Conservation (phyloP, 768 basidiomycete genomes). For the Russula foetens region DNA sequence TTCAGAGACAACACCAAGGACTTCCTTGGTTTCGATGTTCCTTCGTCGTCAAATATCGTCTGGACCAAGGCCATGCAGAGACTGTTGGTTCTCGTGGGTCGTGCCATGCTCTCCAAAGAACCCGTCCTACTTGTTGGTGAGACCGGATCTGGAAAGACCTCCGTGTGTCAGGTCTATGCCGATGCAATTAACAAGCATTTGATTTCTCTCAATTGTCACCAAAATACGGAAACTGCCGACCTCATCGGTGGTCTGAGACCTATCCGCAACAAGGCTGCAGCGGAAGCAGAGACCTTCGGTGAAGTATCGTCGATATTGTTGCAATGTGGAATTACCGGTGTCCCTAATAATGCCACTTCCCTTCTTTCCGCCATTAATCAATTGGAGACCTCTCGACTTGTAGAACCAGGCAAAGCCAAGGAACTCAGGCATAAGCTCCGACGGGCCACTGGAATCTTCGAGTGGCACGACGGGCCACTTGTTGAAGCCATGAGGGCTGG, state of each 20-base stretch:
- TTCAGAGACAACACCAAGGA: slow-evolving; percentile 32
- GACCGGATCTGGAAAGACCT: slow-evolving; percentile 96
- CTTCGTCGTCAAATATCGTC: slow-evolving; percentile 46
- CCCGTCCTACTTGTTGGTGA: slow-evolving; percentile 95
- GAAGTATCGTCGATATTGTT: slow-evolving; percentile 37
- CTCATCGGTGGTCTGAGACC: slow-evolving; percentile 91
- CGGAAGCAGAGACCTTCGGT: slow-evolving; percentile 41
- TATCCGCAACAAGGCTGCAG: slow-evolving; percentile 59
- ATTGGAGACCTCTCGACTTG: slow-evolving; percentile 16
- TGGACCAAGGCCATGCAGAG: slow-evolving; percentile 95
- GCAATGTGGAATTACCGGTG: slow-evolving; percentile 31
- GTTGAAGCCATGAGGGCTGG: slow-evolving; percentile 85
- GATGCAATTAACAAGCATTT: slow-evolving; percentile 52
- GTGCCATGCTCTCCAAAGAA: slow-evolving; percentile 86
- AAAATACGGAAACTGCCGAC: slow-evolving; percentile 97
- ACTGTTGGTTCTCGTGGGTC: slow-evolving; percentile 72
- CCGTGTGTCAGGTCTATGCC: slow-evolving; percentile 87
- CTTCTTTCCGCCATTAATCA: slow-evolving; percentile 25
- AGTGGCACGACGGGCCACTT: slow-evolving; percentile 97
- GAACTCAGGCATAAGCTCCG: slow-evolving; percentile 39
- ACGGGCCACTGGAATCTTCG: slow-evolving; percentile 71
- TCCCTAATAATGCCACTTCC: slow-evolving; percentile 23
- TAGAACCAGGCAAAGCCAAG: slow-evolving; percentile 25
- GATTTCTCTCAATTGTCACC: slow-evolving; percentile 85
- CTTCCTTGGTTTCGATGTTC: slow-evolving; percentile 51